Percentiles rank a stretch among this genome's conserved stretches.
Conservation (phyloP, 2,329 filamentous ascomycete species). For the Zalaria sp. region DNA sequence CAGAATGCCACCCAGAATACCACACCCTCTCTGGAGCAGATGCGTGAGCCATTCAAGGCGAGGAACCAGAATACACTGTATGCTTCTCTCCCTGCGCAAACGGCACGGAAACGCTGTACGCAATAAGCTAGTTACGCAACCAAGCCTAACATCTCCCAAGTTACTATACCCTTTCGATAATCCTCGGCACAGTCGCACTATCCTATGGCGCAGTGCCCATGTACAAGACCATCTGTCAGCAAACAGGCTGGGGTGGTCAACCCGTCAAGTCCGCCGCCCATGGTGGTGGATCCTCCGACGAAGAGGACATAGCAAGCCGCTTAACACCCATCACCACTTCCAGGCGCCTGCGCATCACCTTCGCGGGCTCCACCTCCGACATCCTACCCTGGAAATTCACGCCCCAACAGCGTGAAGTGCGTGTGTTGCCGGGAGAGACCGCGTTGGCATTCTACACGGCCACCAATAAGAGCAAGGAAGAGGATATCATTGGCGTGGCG, state of each 20-base stretch:
- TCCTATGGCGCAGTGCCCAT: constrained; percentile 74
- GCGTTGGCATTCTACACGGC: constrained; percentile 96
- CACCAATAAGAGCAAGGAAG: constrained; percentile 69
- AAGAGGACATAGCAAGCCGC: constrained; percentile 42
- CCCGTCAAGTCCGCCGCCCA: constrained; percentile 70
- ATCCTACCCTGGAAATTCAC: constrained; percentile 94
- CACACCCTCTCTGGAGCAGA: constrained; percentile 43
- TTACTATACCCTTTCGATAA: constrained; percentile 63
- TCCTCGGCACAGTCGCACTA: constrained; percentile 64
- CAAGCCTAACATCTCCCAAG: constrained; percentile 22
- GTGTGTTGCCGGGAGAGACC: constrained; percentile 89
- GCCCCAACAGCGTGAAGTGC: constrained; percentile 91
- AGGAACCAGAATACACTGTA: constrained; percentile 57
- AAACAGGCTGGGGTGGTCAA: constrained; percentile 84
- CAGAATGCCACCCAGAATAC: constrained; percentile 16
- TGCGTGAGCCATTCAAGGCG: constrained; percentile 48
- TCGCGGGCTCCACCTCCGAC: constrained; percentile 90
- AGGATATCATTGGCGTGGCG: constrained; percentile 91
- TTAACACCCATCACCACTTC: constrained; percentile 68
- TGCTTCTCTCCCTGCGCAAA: constrained; percentile 9
- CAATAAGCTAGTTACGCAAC: constrained; percentile 7
- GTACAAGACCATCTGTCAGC: constrained; percentile 76
- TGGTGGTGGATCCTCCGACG: constrained; percentile 39
- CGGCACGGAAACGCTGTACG: not conserved
- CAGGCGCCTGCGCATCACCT: constrained; percentile 83